phyloP scores from a whole-genome alignment of 2,329 filamentous ascomycete genomes.

The Fonsecaea erecta region DNA sequence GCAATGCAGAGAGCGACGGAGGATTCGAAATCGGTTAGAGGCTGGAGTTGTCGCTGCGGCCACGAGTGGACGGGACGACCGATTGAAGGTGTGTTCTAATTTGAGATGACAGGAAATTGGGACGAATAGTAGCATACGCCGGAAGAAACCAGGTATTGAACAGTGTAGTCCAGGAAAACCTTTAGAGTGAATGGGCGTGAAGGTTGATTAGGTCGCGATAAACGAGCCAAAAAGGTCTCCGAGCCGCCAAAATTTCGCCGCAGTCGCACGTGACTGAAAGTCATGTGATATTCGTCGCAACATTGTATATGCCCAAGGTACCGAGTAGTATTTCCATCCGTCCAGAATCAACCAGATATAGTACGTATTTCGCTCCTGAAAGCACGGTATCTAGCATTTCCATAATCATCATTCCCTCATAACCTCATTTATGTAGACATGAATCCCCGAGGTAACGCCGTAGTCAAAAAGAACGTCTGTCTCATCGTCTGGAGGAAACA shows the following conservation, averaged over 20 bases:
- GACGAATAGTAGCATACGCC: not conserved
- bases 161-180: not conserved
- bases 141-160: not conserved
- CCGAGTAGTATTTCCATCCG: not conserved
- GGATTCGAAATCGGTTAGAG: not conserved
- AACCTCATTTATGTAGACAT: not conserved
- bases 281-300: not conserved
- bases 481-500: constrained; percentile 21
- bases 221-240: constrained; percentile 12
- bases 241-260: constrained; percentile 13
- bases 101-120: not conserved
- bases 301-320: not conserved
- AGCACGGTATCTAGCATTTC: constrained; percentile 7
- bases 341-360: not conserved
- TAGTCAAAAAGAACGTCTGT: not conserved
- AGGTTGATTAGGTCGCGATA: constrained; percentile 1
- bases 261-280: not conserved
- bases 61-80: not conserved
- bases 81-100: not conserved
- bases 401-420: constrained; percentile 17
- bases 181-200: not conserved
- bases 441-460: not conserved
- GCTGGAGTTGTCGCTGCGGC: not conserved
- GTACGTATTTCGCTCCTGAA: constrained; percentile 7
- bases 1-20: not conserved